A percentile compares a stretch with the other conserved stretches of the same genome.
phyloP scores from a whole-genome alignment of 2,329 filamentous ascomycete genomes.

The Fusarium sp. region DNA sequence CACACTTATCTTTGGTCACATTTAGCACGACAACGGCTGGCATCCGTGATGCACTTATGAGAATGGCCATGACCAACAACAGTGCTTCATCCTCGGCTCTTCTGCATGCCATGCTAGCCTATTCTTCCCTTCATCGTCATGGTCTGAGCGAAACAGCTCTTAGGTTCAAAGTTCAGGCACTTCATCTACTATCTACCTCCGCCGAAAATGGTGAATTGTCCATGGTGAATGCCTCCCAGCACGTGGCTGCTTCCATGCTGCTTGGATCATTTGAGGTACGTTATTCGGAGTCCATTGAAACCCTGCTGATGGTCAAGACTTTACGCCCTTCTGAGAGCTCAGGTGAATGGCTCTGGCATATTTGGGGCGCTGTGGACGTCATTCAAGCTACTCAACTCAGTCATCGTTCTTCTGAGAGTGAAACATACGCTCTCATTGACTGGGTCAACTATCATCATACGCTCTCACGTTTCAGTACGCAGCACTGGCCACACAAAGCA shows the following conservation, averaged over 20 bases:
- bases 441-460: slow-evolving; percentile 38
- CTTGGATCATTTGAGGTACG: slow-evolving; percentile 36
- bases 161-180: slow-evolving; percentile 27
- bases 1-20: slow-evolving; percentile 23
- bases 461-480: slow-evolving; percentile 31
- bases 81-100: slow-evolving; percentile 15
- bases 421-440: slow-evolving; percentile 17
- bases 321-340: slow-evolving; percentile 25
- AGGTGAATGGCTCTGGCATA: slow-evolving; percentile 35
- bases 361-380: slow-evolving; percentile 30
- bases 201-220: not conserved
- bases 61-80: slow-evolving; percentile 2
- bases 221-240: slow-evolving; percentile 13
- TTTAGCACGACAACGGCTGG: not conserved
- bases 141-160: slow-evolving; percentile 14
- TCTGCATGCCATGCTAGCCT: slow-evolving; percentile 27
- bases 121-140: slow-evolving; percentile 24
- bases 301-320: slow-evolving; percentile 4
- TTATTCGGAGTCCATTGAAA: accelerated
- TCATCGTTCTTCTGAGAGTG: not conserved
- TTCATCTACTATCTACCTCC: slow-evolving; percentile 14
- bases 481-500: slow-evolving; percentile 26
- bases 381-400: slow-evolving; percentile 16
- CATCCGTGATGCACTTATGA: slow-evolving; percentile 26
- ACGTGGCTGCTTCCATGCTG: slow-evolving; percentile 37